These are phyloP conservation scores for Colletotrichum sansevieriae DNA, from an alignment of 2,329 filamentous ascomycete genomes.

Conservation along the genomic window DNA sequence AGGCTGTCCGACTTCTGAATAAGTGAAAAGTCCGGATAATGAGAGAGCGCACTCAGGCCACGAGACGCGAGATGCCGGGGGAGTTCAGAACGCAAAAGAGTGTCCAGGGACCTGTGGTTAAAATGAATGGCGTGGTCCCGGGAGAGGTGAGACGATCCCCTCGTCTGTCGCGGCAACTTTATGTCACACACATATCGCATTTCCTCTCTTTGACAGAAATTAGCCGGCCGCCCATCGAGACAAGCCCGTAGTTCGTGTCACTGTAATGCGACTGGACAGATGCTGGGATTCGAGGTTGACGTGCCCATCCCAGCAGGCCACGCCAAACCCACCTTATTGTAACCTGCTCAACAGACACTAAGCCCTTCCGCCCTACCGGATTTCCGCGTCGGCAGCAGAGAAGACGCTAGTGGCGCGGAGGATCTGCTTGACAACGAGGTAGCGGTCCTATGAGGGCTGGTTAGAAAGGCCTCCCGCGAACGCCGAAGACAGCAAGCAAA, in stretches of 20 bases:
- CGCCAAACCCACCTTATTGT: conserved; percentile 22
- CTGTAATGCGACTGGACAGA: conserved; percentile 18
- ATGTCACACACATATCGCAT: conserved; percentile 2
- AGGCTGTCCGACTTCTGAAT: neutral
- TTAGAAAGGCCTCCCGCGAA: neutral
- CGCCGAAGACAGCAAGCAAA: conserved; percentile 13
- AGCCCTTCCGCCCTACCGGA: conserved; percentile 22
- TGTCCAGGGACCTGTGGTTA: conserved; percentile 16
- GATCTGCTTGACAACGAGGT: conserved; percentile 2
- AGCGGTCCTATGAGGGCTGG: neutral
- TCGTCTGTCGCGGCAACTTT: conserved; percentile 25
- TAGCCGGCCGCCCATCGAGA: neutral
- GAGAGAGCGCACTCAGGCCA: neutral
- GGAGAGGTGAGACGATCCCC: conserved; percentile 23
- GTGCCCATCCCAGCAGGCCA: conserved; percentile 6
- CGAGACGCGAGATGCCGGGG: neutral
- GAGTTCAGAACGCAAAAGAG: conserved; percentile 12
- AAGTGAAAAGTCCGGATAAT: neutral
- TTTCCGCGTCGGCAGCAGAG: neutral
- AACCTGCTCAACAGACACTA: conserved; percentile 20
- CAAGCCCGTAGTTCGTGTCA: neutral
- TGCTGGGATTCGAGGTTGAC: conserved; percentile 8
- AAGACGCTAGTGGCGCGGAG: neutral
- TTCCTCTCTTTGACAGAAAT: conserved; percentile 2
- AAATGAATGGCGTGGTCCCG: conserved; percentile 17